These are phyloP conservation scores for Scheffersomyces lignicola DNA, from an alignment of 1,139 yeast genomes.

Conservation along the genomic window DNA sequence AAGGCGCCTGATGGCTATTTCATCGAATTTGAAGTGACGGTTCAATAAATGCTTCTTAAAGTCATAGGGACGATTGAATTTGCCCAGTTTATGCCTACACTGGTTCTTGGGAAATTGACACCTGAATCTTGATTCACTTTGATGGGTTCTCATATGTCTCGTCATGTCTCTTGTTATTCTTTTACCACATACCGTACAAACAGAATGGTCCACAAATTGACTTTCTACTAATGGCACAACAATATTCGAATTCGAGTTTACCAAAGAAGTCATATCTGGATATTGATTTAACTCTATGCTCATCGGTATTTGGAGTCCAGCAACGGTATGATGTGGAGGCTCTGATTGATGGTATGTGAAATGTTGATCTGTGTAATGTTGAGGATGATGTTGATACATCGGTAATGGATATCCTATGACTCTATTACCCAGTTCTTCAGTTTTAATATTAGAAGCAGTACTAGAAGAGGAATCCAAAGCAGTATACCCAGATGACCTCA, in stretches of 20 bases:
- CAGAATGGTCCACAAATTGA: constrained; percentile 28
- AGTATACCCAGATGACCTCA: constrained; percentile 3
- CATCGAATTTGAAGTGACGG: constrained; percentile 58
- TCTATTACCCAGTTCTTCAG: constrained; percentile 1
- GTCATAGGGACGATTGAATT: constrained; percentile 69
- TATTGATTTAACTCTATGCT: constrained; percentile 19
- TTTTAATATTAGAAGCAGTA: not conserved
- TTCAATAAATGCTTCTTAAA: constrained; percentile 67
- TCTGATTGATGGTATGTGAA: constrained; percentile 2
- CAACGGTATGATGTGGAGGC: not conserved
- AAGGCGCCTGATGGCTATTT: constrained; percentile 45
- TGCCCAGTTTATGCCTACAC: constrained; percentile 63
- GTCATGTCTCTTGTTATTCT: constrained; percentile 62
- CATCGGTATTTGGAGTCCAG: constrained; percentile 4
- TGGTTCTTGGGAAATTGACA: constrained; percentile 58
- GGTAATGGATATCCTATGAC: not conserved
- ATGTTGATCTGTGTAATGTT: constrained; percentile 1
- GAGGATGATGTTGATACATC: constrained; percentile 2
- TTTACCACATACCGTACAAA: constrained; percentile 59
- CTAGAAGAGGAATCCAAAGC: not conserved
- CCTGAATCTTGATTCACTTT: constrained; percentile 53
- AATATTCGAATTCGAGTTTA: constrained; percentile 35
- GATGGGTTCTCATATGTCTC: constrained; percentile 66
- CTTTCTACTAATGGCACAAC: constrained; percentile 39
- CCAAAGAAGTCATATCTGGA: constrained; percentile 44